Conservation (phyloP, 768 basidiomycete species). For the Chiua virens region DNA sequence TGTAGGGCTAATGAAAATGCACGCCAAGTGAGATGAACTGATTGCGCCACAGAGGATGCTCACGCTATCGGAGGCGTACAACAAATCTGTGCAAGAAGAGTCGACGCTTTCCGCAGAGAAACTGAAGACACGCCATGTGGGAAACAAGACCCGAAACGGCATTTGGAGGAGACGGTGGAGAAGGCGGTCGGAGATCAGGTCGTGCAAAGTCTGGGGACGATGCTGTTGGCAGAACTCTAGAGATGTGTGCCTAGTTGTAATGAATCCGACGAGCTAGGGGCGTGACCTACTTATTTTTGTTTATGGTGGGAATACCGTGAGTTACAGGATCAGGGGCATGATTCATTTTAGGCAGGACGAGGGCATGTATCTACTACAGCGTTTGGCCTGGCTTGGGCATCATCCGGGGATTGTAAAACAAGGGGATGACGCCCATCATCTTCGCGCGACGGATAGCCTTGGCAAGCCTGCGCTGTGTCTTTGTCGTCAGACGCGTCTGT, state of each 20-base stretch:
- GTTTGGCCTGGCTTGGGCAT: slow-evolving; percentile 20
- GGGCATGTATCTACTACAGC: too few species aligned
- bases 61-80: slow-evolving; percentile 87
- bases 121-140: slow-evolving; percentile 95
- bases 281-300: too few species aligned
- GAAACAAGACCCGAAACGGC: slow-evolving; percentile 97
- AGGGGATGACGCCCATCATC: slow-evolving; percentile 86
- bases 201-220: slow-evolving; percentile 91
- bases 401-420: slow-evolving; percentile 33
- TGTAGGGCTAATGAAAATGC: slow-evolving; percentile 23
- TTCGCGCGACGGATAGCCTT: slow-evolving; percentile 88
- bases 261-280: too few species aligned
- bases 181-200: slow-evolving; percentile 98
- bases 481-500: slow-evolving; percentile 70
- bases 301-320: too few species aligned
- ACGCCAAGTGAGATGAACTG: slow-evolving; percentile 18
- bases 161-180: slow-evolving; percentile 96
- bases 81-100: slow-evolving; percentile 97
- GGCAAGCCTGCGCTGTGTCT: slow-evolving; percentile 73
- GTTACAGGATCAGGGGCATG: too few species aligned
- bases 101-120: slow-evolving; percentile 92
- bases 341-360: too few species aligned
- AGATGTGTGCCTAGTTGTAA: background rate
- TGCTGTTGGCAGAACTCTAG: slow-evolving; percentile 90
- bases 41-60: slow-evolving; percentile 64